These are phyloP conservation scores for Ceratobasidium theobromae DNA, from an alignment of 1,284 basidiomycete genomes.

Conservation along the genomic window DNA sequence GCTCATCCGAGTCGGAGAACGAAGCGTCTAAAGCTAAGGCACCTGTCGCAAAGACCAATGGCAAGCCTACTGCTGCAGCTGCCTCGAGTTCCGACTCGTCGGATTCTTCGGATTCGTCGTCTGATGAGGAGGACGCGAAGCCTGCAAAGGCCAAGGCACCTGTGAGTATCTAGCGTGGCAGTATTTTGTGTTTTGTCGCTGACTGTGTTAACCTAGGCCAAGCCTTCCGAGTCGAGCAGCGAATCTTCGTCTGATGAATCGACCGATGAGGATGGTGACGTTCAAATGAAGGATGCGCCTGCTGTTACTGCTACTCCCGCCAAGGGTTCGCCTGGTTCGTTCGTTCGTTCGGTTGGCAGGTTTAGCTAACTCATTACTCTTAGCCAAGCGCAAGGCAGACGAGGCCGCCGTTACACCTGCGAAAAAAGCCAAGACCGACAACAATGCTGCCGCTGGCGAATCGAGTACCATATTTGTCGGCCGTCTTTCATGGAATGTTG, in stretches of 20 bases:
- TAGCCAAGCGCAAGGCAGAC: slow-evolving; percentile 86
- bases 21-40: slow-evolving; percentile 40
- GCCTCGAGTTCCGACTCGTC: slow-evolving; percentile 25
- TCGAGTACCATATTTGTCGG: slow-evolving; percentile 89
- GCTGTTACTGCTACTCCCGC: slow-evolving; percentile 47
- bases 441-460: slow-evolving; percentile 49
- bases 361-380: slow-evolving; percentile 34
- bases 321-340: slow-evolving; percentile 39
- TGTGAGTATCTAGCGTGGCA: neutral
- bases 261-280: slow-evolving; percentile 50
- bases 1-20: slow-evolving; percentile 34
- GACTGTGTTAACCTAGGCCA: slow-evolving; percentile 34
- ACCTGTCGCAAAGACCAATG: slow-evolving; percentile 36
- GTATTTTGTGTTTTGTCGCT: neutral
- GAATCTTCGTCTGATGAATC: slow-evolving; percentile 39
- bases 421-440: slow-evolving; percentile 82
- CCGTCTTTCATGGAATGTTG: slow-evolving; percentile 94
- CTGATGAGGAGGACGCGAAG: slow-evolving; percentile 40
- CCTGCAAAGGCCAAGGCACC: slow-evolving; percentile 40
- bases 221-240: slow-evolving; percentile 38
- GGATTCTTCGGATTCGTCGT: slow-evolving; percentile 40
- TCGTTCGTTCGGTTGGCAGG: neutral
- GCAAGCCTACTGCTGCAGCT: slow-evolving; percentile 24
- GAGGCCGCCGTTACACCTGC: slow-evolving; percentile 58
- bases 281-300: slow-evolving; percentile 57